These are phyloP conservation scores for Triticum urartu DNA, from an alignment of 176 grass and related monocot species.

Conservation along the genomic window DNA sequence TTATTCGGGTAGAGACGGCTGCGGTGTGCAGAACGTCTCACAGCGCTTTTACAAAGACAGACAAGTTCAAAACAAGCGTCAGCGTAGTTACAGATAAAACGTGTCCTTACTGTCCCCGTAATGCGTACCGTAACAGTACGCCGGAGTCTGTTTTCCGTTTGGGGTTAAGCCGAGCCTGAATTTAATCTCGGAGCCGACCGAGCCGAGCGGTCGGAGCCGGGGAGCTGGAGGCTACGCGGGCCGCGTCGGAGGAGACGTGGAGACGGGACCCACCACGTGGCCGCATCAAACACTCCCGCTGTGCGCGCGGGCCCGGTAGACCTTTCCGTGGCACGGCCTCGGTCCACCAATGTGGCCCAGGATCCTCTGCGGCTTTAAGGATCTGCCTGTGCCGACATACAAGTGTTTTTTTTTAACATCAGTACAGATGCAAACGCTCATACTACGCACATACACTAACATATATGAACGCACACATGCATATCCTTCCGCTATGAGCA, in stretches of 20 bases:
- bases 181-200: neutral
- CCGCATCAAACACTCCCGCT: neutral
- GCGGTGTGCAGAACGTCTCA: neutral
- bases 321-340: constrained; percentile 1
- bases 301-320: neutral
- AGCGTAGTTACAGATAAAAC: neutral
- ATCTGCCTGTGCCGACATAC: neutral
- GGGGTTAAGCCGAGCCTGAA: neutral
- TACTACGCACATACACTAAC: too few species aligned
- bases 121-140: neutral
- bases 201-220: neutral
- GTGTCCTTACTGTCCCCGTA: neutral
- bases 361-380: neutral
- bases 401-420: too few species aligned
- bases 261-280: constrained; percentile 11
- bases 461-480: too few species aligned
- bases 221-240: neutral
- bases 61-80: neutral
- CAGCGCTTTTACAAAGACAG: neutral
- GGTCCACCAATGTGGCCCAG: neutral
- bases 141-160: neutral
- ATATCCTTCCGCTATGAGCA: too few species aligned
- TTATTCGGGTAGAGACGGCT: neutral
- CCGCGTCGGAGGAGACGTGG: neutral
- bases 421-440: too few species aligned